Evolutionary conservation across 192 early-diverging fungal genomes (phyloP).

Genomic region (Backusella tarrabulga): DNA sequence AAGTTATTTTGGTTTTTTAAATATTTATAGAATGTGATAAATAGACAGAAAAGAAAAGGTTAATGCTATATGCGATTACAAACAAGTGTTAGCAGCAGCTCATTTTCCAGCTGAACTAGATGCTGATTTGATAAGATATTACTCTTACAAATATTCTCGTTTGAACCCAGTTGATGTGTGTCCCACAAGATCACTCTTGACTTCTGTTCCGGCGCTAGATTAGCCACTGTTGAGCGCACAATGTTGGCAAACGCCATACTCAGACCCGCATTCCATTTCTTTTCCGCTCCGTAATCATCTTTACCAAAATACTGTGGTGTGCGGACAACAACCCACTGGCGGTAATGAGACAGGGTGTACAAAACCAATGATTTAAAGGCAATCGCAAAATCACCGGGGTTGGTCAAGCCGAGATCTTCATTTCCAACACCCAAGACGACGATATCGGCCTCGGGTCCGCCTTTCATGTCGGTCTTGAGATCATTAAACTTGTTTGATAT

Average conservation of each 20-base stretch:
- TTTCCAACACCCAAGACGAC: constrained; percentile 26
- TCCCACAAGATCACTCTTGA: constrained; percentile 22
- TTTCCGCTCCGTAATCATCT: constrained; percentile 2
- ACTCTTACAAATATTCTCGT: constrained; percentile 18
- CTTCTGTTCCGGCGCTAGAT: background rate
- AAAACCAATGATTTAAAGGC: constrained; percentile 9
- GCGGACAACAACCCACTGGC: constrained; percentile 14
- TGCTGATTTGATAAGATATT: constrained; percentile 19
- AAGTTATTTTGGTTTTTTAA: background rate
- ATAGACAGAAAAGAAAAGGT: background rate
- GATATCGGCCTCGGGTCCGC: constrained; percentile 9
- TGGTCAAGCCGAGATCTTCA: constrained; percentile 12
- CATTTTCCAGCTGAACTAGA: constrained; percentile 25
- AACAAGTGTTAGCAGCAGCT: constrained; percentile 12
- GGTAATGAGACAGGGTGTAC: background rate
- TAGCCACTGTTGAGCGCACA: background rate
- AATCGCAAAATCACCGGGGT: constrained; percentile 10
- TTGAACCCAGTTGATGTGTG: constrained; percentile 23
- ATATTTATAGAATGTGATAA: background rate
- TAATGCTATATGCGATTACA: background rate
- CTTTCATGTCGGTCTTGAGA: background rate
- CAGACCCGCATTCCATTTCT: constrained; percentile 25
- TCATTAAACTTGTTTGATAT: background rate
- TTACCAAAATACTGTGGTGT: constrained; percentile 25
- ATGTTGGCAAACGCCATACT: constrained; percentile 24